These are phyloP conservation scores for Alternaria conjuncta DNA, from an alignment of 2,329 filamentous ascomycete species.

Conservation along the genomic window DNA sequence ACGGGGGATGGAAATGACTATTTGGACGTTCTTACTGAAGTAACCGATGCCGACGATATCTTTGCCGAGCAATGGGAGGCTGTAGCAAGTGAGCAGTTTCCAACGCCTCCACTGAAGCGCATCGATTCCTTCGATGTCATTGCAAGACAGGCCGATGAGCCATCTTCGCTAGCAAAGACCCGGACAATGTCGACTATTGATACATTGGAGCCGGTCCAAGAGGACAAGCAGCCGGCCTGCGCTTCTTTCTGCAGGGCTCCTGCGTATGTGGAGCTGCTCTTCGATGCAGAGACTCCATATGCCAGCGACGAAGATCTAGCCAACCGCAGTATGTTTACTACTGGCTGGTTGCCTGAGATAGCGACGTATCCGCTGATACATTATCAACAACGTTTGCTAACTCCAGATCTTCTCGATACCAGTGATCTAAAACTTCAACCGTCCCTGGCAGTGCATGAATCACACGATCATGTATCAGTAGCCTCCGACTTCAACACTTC, in stretches of 20 bases:
- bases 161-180: neutral
- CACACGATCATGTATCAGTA: neutral
- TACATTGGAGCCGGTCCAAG: neutral
- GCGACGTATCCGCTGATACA: neutral
- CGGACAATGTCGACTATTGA: neutral
- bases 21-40: neutral
- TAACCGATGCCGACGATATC: neutral
- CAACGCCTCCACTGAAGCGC: too few relatives aligned
- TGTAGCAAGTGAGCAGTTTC: neutral
- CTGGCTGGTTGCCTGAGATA: neutral
- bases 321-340: neutral
- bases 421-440: neutral
- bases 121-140: neutral
- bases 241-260: neutral
- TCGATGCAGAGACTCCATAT: neutral
- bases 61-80: neutral
- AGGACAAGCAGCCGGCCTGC: neutral
- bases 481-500: neutral
- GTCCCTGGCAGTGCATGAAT: neutral
- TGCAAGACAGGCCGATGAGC: too few relatives aligned
- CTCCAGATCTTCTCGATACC: neutral
- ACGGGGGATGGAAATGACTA: neutral
- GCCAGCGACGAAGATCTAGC: neutral
- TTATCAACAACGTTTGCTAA: too few relatives aligned
- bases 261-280: conserved; percentile 1